phyloP scores from a whole-genome alignment of 805 yeast species.

The Kodamaea neixiangensis region DNA sequence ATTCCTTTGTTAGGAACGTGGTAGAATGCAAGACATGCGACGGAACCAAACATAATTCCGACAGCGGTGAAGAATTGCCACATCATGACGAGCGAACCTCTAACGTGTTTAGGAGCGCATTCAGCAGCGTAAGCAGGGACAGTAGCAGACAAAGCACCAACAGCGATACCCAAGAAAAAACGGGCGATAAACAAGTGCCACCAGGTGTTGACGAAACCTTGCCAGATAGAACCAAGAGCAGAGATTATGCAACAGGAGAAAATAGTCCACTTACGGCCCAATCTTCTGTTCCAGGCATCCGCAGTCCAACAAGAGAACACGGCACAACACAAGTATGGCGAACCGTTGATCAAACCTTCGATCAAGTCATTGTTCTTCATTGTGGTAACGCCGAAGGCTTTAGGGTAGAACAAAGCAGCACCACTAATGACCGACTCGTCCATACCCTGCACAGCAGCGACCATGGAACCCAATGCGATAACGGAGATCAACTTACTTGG shows the following conservation, averaged over 20 bases:
- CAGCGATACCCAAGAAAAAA: slow-evolving; percentile 59
- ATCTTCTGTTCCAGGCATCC: slow-evolving; percentile 48
- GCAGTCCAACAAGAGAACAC: slow-evolving; percentile 62
- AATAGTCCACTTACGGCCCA: slow-evolving; percentile 64
- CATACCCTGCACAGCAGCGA: slow-evolving; percentile 76
- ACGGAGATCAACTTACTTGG: slow-evolving; percentile 53
- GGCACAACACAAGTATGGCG: slow-evolving; percentile 65
- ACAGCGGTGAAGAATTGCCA: slow-evolving; percentile 80
- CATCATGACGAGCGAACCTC: slow-evolving; percentile 69
- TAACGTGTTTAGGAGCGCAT: slow-evolving; percentile 54
- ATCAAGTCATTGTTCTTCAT: slow-evolving; percentile 53
- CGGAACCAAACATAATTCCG: slow-evolving; percentile 69
- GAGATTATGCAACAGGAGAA: slow-evolving; percentile 62
- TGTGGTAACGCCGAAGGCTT: slow-evolving; percentile 47
- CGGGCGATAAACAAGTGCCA: slow-evolving; percentile 62
- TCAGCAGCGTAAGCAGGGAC: slow-evolving; percentile 71
- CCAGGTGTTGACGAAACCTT: slow-evolving; percentile 62
- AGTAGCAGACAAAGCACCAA: slow-evolving; percentile 67
- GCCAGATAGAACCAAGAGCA: slow-evolving; percentile 66
- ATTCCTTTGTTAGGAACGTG: slow-evolving; percentile 49
- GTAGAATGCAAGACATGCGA: slow-evolving; percentile 60
- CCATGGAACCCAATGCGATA: slow-evolving; percentile 62
- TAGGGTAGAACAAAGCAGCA: slow-evolving; percentile 62
- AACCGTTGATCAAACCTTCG: slow-evolving; percentile 62
- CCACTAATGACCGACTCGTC: slow-evolving; percentile 74